Evolutionary conservation across 805 yeast genomes (phyloP).

Genomic region (Vanderwaltozyma tropicalis): DNA sequence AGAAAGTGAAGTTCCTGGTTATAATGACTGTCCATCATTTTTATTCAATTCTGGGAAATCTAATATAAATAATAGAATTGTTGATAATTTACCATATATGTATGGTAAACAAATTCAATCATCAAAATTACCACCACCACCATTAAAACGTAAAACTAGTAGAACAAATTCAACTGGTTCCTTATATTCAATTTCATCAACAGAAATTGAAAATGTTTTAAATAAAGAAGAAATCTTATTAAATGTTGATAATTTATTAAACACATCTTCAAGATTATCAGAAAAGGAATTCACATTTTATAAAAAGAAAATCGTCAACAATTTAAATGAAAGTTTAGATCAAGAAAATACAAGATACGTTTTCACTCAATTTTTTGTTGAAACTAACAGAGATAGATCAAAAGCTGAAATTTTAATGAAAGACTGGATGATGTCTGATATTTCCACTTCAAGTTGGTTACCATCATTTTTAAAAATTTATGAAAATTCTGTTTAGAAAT

Average conservation of each 20-base stretch:
- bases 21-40: constrained; percentile 35
- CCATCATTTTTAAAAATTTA: constrained; percentile 49
- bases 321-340: constrained; percentile 20
- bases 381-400: constrained; percentile 13
- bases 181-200: background rate
- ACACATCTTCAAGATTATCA: constrained; percentile 27
- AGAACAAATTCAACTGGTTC: constrained; percentile 1
- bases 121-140: constrained; percentile 3
- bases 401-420: constrained; percentile 30
- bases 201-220: background rate
- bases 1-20: constrained; percentile 34
- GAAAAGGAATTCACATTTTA: constrained; percentile 36
- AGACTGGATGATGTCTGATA: constrained; percentile 47
- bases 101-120: constrained; percentile 1
- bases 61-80: background rate
- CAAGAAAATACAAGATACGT: constrained; percentile 22
- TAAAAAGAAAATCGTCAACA: constrained; percentile 30
- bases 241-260: constrained; percentile 20
- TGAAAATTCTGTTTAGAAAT: constrained; percentile 1
- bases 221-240: constrained; percentile 13
- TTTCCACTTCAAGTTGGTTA: constrained; percentile 56
- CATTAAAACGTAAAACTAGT: constrained; percentile 2
- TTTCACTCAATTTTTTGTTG: constrained; percentile 18
- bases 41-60: constrained; percentile 4
- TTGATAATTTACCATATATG: constrained; percentile 3